A percentile compares a stretch with the other conserved stretches of the same genome.
Evolutionary conservation across 108 stramenopile genomes (phyloP).

Genomic region (Cyclotella sp.): DNA sequence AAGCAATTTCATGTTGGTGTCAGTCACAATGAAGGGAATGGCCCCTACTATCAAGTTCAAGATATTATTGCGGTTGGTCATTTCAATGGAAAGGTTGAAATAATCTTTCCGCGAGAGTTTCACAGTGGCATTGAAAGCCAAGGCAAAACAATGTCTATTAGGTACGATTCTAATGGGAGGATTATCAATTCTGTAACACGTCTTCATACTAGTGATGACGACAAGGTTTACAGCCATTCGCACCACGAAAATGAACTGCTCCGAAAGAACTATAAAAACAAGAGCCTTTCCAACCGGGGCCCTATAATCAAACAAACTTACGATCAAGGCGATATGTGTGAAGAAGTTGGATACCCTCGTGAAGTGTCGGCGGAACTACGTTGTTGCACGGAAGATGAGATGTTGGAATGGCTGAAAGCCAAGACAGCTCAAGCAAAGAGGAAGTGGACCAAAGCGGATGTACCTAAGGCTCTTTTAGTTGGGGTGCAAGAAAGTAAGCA

Average conservation of each 20-base stretch:
- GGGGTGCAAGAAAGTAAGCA: constrained; percentile 33
- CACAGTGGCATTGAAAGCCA: constrained; percentile 21
- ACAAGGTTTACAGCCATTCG: neutral
- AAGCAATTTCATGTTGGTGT: constrained; percentile 82
- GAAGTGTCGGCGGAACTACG: constrained; percentile 53
- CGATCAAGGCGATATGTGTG: constrained; percentile 64
- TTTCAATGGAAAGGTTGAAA: constrained; percentile 38
- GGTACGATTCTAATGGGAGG: neutral
- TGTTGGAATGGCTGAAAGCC: constrained; percentile 38
- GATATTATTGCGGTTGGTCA: constrained; percentile 68
- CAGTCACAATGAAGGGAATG: neutral
- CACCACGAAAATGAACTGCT: constrained; percentile 9
- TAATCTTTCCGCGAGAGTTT: constrained; percentile 28
- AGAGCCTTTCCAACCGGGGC: constrained; percentile 7
- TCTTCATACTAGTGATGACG: neutral
- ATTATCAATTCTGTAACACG: neutral
- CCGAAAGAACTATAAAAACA: constrained; percentile 8
- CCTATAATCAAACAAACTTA: constrained; percentile 42
- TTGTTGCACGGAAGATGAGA: constrained; percentile 67
- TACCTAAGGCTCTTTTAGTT: constrained; percentile 34
- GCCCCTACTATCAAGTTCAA: constrained; percentile 34
- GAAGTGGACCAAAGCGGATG: neutral
- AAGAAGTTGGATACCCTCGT: constrained; percentile 60
- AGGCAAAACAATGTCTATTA: constrained; percentile 1
- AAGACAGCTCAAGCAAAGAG: neutral